Percentiles rank a stretch among this genome's conserved stretches.
Evolutionary conservation across 2,329 filamentous ascomycete species (phyloP).

Genomic region (Seiridium unicorne): DNA sequence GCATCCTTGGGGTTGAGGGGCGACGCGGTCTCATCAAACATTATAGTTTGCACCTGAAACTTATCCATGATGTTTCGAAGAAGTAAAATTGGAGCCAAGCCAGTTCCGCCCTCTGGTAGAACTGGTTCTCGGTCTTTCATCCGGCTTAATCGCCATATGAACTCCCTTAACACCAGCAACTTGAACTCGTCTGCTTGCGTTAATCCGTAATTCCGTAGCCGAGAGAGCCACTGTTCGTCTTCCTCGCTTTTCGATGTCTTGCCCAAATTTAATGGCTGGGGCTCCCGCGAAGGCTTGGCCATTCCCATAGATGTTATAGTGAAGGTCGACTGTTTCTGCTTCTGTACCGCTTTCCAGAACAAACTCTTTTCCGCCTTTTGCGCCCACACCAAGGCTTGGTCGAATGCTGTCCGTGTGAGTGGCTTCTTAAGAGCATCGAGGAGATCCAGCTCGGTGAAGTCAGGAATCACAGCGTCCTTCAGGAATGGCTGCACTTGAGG

Average conservation of each 20-base stretch:
- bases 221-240: constrained; percentile 89
- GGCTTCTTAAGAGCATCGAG: constrained; percentile 84
- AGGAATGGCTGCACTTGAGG: constrained; percentile 81
- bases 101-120: constrained; percentile 37
- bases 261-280: constrained; percentile 55
- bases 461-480: constrained; percentile 65
- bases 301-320: constrained; percentile 59
- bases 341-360: constrained; percentile 81
- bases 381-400: constrained; percentile 85
- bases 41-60: constrained; percentile 73
- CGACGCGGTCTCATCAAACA: constrained; percentile 78
- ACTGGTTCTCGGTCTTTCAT: constrained; percentile 59
- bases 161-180: constrained; percentile 80
- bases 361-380: constrained; percentile 74
- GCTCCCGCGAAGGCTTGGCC: constrained; percentile 56
- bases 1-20: constrained; percentile 39
- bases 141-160: constrained; percentile 82
- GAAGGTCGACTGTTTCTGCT: constrained; percentile 64
- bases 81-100: constrained; percentile 70
- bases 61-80: constrained; percentile 73
- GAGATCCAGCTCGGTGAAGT: constrained; percentile 70
- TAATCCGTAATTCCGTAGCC: constrained; percentile 82
- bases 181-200: constrained; percentile 84
- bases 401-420: constrained; percentile 75
- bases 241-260: constrained; percentile 79